Evolutionary conservation across 2,329 filamentous ascomycete genomes (phyloP).

Genomic region (Lachnellula suecica): DNA sequence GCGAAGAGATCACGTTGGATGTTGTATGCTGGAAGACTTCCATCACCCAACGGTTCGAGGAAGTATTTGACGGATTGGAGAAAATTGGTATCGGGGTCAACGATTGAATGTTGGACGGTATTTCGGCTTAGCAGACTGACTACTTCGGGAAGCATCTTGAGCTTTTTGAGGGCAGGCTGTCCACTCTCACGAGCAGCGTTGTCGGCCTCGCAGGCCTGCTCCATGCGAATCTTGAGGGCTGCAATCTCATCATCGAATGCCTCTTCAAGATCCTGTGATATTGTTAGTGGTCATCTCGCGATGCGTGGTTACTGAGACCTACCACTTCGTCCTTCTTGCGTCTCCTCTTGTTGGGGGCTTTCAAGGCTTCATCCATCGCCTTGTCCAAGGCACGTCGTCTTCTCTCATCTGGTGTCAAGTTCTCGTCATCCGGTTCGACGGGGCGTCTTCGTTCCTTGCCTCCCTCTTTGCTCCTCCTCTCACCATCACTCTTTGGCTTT

Average conservation of each 20-base stretch:
- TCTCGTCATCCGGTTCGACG: slow-evolving; percentile 69
- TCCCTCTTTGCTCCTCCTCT: slow-evolving; percentile 31
- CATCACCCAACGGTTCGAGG: slow-evolving; percentile 91
- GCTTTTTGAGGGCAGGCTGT: slow-evolving; percentile 85
- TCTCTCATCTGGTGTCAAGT: slow-evolving; percentile 80
- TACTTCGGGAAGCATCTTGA: slow-evolving; percentile 90
- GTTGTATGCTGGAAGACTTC: slow-evolving; percentile 91
- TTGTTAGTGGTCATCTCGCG: slow-evolving; percentile 16
- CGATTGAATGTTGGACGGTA: slow-evolving; percentile 77
- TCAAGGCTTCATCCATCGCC: slow-evolving; percentile 84
- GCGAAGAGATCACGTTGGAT: slow-evolving; percentile 94
- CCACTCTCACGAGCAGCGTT: slow-evolving; percentile 77
- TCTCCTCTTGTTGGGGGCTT: slow-evolving; percentile 66
- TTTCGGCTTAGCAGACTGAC: slow-evolving; percentile 86
- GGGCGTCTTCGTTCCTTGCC: slow-evolving; percentile 41
- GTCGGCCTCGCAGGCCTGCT: slow-evolving; percentile 82
- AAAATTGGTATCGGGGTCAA: slow-evolving; percentile 94
- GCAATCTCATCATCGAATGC: slow-evolving; percentile 89
- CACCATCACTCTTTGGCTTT: slow-evolving; percentile 38
- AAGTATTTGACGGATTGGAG: slow-evolving; percentile 96
- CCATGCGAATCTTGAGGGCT: slow-evolving; percentile 85
- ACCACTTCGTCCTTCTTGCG: slow-evolving; percentile 87
- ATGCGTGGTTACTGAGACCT: slow-evolving; percentile 36
- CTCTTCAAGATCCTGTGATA: slow-evolving; percentile 75
- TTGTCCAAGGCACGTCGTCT: slow-evolving; percentile 80